Base-by-base conservation (phyloP, 1,284 basidiomycete species). In the Rhizoctonia solani region DNA sequence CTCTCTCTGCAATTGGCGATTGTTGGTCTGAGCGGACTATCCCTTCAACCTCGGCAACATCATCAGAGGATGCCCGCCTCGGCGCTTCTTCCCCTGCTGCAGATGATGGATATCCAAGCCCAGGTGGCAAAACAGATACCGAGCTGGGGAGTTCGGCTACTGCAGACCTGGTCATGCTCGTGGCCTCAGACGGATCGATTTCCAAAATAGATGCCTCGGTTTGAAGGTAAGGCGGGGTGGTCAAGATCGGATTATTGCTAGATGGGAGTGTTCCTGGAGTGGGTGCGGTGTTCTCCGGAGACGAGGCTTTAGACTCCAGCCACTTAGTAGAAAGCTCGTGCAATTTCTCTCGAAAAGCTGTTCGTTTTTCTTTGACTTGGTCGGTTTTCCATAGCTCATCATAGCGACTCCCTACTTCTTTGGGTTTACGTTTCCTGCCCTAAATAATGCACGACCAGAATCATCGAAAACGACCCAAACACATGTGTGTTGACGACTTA, bases 401-500 rank as follows among this genome's bases (percentile, higher is more conserved):
- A n/a, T 63, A 63, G 4, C 32, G 32, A 11, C 11, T 16, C 16
- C 21, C 19, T 42, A 34, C 30, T 19, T 13, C 42, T 53, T 46
- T 19, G 21, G 52, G 27, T 59, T 56, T 41, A 52, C 66, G 52
- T 65, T 58, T 52, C 41, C 25, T n/a, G 39, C 27, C 49, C 44
- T 63, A 19, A 29, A 34, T 29, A 47, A 19, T 14, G 4, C 46
- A 13, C n/a, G 27, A 54, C 19, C 21, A 34, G 39, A 19, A 16
- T 13, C 23, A 46, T 13, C 39, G 30, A 34, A 14, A 3, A n/a
- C 9, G 4, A 13, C n/a, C 5, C 8, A 54, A 55, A 49, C 66
- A 13, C 69, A 65, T 41, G 2, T 2, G 6, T 30, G 3, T 5
- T 42, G 27, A 23, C 42, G 3, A 68, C 75, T 55, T 54, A 78